These are phyloP conservation scores for Zychaea mexicana DNA, from an alignment of 371 early-diverging fungal species.

Conservation along the genomic window DNA sequence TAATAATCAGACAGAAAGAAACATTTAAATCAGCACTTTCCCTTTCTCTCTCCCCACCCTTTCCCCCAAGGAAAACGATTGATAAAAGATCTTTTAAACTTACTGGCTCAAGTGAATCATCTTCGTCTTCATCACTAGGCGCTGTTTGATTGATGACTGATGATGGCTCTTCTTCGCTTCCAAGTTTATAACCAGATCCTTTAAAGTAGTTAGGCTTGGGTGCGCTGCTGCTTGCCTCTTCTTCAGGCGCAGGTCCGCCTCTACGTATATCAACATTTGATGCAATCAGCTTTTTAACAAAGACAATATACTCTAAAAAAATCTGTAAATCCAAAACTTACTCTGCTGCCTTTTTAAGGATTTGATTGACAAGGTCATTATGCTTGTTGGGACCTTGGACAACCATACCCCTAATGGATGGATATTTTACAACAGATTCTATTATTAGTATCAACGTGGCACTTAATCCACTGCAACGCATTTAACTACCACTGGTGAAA, in stretches of 20 bases:
- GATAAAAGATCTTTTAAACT: no score
- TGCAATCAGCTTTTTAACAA: no score
- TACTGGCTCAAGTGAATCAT: conserved; percentile 38
- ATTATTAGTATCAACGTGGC: no score
- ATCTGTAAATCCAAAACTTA: conserved; percentile 30
- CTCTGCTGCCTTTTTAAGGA: conserved; percentile 82
- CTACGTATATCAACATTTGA: no score
- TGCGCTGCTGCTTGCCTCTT: conserved; percentile 30
- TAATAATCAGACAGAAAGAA: no score
- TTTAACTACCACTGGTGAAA: no score
- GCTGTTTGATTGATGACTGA: conserved; percentile 19
- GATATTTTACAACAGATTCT: no score
- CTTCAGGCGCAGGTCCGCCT: conserved; percentile 54
- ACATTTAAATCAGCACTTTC: not conserved
- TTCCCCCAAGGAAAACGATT: not conserved
- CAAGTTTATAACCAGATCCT: conserved; percentile 69
- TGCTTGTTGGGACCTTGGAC: conserved; percentile 73
- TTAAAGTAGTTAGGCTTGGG: conserved; percentile 57
- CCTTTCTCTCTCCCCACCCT: not conserved
- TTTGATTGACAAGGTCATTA: conserved; percentile 72
- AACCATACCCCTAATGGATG: conserved; percentile 59
- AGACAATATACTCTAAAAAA: no score
- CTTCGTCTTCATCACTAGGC: conserved; percentile 17
- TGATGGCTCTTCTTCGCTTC: conserved; percentile 71
- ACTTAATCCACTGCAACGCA: no score